Base-by-base conservation (phyloP, 2,329 filamentous ascomycete species). In the Cladosporium halotolerans region DNA sequence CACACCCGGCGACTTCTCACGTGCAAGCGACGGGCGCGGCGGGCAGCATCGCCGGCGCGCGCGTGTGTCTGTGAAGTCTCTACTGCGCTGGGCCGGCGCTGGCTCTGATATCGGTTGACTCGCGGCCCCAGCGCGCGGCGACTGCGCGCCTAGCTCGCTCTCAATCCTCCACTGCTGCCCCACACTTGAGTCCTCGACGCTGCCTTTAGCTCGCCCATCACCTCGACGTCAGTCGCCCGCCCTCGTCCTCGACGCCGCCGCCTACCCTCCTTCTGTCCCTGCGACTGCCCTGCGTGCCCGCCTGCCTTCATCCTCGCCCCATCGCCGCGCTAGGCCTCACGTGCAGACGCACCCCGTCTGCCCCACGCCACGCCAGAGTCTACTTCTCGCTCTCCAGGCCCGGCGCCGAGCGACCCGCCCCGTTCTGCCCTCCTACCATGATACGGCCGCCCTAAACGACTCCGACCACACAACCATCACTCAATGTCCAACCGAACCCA, bases 401-500 rank as follows among this genome's bases (percentile, higher is more conserved):
- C 32, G 48, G 40, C 32, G 48, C 48, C 48, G 40, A 32, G 39
- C 40, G 18, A 19, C 31, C 39, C 40, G 48, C 39, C 40, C 39
- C 47, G 19, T 44, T 14, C 40, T 43, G 31, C 31, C 28, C 9
- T 28, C 40, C 54, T 54, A 56, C 53, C 34, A 62, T 62, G 60
- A 60, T 54, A 62, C 54, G 45, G 54, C 49, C 52, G 46, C 44
- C 43, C 43, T 54, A 39, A 52, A 56, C 51, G 46, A 55, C 28
- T 34, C 43, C 41, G 45, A 50, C 53, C 42, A 28, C 36, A 52
- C 49, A 16, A 18, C 31, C 40, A 36, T 41, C 53, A 49, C 56
- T 63, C 62, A 59, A 66, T 66, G 63, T 64, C 62, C 53, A 62
- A 58, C 60, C 59, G 62, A 43, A 63, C 55, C 56, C 59, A 63